A percentile compares a stretch with the other conserved stretches of the same genome.
Conservation (phyloP, 495 filamentous ascomycete genomes). For the Bacidia rubella region DNA sequence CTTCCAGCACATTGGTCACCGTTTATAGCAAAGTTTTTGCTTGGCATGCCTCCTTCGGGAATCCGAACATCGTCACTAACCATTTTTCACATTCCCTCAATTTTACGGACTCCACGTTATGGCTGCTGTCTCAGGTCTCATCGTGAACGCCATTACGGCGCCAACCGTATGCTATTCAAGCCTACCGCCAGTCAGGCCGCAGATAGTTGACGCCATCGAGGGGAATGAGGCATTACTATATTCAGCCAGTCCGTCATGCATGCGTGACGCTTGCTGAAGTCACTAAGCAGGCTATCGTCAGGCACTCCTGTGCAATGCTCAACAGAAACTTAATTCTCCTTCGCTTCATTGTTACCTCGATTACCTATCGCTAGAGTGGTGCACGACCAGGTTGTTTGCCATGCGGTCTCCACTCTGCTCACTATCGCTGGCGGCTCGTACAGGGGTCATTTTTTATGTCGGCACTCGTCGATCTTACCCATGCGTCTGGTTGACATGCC, state of each 20-base stretch:
- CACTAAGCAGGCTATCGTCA: constrained; percentile 1
- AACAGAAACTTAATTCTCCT: not conserved
- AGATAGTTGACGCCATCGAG: not conserved
- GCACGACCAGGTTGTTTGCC: not conserved
- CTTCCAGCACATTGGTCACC: not conserved
- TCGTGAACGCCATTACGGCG: not conserved
- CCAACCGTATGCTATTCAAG: not conserved
- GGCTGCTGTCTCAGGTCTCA: not conserved
- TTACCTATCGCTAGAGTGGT: not conserved
- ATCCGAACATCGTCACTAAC: not conserved
- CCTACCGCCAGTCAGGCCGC: not conserved
- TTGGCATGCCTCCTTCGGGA: not conserved
- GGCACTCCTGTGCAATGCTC: not conserved
- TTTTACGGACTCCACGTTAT: too few species aligned
- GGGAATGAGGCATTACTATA: not conserved
- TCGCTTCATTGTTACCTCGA: not conserved
- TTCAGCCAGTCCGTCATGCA: not conserved
- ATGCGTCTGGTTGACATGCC: not conserved
- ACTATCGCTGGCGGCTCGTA: not conserved
- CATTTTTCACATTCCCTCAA: too few species aligned
- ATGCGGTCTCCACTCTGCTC: not conserved
- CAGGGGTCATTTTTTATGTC: not conserved
- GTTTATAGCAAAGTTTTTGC: not conserved
- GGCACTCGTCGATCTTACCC: not conserved
- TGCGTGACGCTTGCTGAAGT: constrained; percentile 4